These are phyloP conservation scores for Irpex sp. DNA, from an alignment of 1,284 basidiomycete genomes.

Conservation along the genomic window DNA sequence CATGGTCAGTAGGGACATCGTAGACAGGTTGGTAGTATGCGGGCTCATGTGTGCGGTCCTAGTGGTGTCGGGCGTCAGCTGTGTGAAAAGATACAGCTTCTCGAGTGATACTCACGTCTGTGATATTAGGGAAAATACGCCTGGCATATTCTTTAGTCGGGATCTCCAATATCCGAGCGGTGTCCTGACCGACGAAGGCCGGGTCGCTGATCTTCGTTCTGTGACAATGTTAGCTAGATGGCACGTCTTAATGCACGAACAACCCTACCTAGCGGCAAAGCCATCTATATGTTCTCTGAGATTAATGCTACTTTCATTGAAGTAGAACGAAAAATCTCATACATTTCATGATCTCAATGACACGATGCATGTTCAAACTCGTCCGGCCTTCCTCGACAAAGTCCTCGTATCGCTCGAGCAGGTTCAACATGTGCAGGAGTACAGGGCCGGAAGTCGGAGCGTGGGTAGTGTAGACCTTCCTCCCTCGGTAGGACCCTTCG, in stretches of 20 bases:
- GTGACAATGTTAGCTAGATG: neutral
- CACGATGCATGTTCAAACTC: conserved; percentile 62
- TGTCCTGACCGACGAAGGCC: conserved; percentile 50
- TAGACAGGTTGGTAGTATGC: conserved; percentile 85
- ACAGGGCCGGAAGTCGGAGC: conserved; percentile 84
- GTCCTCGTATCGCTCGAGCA: conserved; percentile 64
- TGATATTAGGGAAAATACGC: conserved; percentile 62
- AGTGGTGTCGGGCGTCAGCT: conserved; percentile 5
- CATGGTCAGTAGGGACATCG: conserved; percentile 78
- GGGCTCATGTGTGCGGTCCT: conserved; percentile 78
- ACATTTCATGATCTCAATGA: conserved; percentile 80
- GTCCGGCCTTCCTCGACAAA: conserved; percentile 46
- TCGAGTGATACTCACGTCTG: conserved; percentile 56
- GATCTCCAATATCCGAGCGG: conserved; percentile 60
- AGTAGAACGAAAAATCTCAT: conserved; percentile 18
- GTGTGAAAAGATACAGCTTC: too few species aligned
- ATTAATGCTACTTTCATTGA: neutral
- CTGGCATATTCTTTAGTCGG: conserved; percentile 70
- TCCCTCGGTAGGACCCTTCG: conserved; percentile 70
- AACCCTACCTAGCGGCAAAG: conserved; percentile 63
- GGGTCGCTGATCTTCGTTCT: conserved; percentile 85
- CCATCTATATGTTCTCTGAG: conserved; percentile 41
- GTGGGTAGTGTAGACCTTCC: conserved; percentile 80
- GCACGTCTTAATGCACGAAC: neutral
- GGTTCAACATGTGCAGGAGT: conserved; percentile 76